Conservation (phyloP, 2,329 filamentous ascomycete genomes). For the Diaporthe australafricana region DNA sequence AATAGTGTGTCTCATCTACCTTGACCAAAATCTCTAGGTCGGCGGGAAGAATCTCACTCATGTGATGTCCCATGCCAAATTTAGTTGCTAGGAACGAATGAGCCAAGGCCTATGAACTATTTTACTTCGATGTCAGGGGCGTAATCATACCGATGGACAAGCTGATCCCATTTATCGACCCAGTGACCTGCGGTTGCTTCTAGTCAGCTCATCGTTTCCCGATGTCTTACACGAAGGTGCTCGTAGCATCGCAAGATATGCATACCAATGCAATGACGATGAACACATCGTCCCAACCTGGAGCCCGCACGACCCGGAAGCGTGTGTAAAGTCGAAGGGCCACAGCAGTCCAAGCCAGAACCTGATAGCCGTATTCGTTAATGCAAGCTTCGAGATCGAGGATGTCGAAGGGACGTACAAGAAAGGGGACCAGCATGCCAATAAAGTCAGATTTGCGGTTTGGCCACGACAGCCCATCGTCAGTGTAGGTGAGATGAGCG, state of each 20-base stretch:
- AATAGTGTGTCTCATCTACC: background rate
- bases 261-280: conserved; percentile 37
- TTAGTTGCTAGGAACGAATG: background rate
- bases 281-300: conserved; percentile 40
- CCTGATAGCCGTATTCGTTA: background rate
- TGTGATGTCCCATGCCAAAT: conserved; percentile 27
- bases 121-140: too few relatives aligned
- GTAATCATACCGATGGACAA: background rate
- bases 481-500: background rate
- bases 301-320: conserved; percentile 31
- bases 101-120: background rate
- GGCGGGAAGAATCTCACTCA: background rate
- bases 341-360: conserved; percentile 35
- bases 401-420: conserved; percentile 7
- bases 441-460: conserved; percentile 37
- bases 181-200: background rate
- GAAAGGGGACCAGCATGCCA: conserved; percentile 36
- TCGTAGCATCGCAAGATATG: background rate
- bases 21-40: conserved; percentile 24
- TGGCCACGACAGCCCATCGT: conserved; percentile 23
- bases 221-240: too few relatives aligned
- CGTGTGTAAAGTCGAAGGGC: conserved; percentile 38
- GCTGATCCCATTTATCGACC: background rate
- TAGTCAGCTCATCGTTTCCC: background rate
- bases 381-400: too few relatives aligned